A percentile compares a stretch with the other conserved stretches of the same genome.
Evolutionary conservation across 225 moss, liverwort and hornwort species (phyloP).

Genomic region (Anthoceros angustus): DNA sequence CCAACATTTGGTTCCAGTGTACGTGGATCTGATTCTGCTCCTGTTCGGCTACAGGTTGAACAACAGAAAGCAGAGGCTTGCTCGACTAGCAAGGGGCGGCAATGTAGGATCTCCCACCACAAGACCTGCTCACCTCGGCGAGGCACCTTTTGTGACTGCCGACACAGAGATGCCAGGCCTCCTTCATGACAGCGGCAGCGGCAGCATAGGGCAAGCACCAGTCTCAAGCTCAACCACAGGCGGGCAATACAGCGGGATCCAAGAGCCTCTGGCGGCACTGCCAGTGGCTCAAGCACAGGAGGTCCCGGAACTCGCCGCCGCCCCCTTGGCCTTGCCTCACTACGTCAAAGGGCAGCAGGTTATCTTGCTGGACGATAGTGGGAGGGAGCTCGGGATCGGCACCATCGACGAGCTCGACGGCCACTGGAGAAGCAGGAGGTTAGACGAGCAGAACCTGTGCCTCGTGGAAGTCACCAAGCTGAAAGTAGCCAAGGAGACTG

Average conservation of each 20-base stretch:
- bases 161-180: background rate
- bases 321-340: background rate
- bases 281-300: no score
- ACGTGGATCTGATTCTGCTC: constrained; percentile 19
- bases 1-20: background rate
- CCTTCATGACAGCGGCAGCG: no score
- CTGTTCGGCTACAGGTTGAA: constrained; percentile 85
- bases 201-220: background rate
- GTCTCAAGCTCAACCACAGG: background rate
- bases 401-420: constrained; percentile 43
- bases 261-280: no score
- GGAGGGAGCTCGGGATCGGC: constrained; percentile 63
- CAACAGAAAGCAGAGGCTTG: constrained; percentile 96
- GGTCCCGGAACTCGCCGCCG: background rate
- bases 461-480: constrained; percentile 60
- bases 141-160: background rate
- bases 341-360: constrained; percentile 32
- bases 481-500: constrained; percentile 57
- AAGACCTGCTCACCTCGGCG: background rate
- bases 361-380: constrained; percentile 48
- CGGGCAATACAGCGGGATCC: no score
- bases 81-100: constrained; percentile 71
- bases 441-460: constrained; percentile 68
- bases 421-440: constrained; percentile 42
- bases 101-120: background rate